phyloP scores from a whole-genome alignment of 202 grass and related monocot genomes.

The Zoysia matrella region DNA sequence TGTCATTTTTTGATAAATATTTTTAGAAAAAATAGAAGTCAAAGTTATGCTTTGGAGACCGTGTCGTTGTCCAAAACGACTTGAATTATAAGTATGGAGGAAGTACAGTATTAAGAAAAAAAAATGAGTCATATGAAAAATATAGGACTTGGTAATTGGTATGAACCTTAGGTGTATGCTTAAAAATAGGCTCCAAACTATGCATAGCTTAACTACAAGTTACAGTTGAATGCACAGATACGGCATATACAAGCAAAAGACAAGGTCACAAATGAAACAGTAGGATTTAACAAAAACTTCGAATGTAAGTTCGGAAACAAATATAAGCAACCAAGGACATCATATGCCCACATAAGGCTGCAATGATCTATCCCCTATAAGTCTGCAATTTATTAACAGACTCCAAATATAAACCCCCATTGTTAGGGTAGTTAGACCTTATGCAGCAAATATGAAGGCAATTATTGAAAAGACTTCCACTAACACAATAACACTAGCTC shows the following conservation, averaged over 20 bases:
- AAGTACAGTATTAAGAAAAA: background rate
- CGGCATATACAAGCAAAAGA: slow-evolving; percentile 20
- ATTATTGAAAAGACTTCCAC: background rate
- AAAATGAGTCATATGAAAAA: background rate
- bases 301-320: background rate
- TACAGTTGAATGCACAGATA: background rate
- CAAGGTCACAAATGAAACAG: background rate
- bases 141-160: background rate
- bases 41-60: no score
- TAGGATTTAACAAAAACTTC: slow-evolving; percentile 3
- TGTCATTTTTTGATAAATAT: no score
- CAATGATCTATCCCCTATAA: background rate
- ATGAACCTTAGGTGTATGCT: background rate
- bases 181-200: background rate
- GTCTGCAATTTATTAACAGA: background rate
- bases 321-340: slow-evolving; percentile 1
- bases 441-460: slow-evolving; percentile 1
- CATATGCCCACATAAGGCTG: background rate
- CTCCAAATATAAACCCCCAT: background rate
- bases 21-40: no score
- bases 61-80: no score
- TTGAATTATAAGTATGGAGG: background rate
- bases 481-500: background rate
- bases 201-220: slow-evolving; percentile 3
- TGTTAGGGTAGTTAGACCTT: background rate